Evolutionary conservation across 2,329 filamentous ascomycete genomes (phyloP).

Genomic region (Exophiala dermatitidis): DNA sequence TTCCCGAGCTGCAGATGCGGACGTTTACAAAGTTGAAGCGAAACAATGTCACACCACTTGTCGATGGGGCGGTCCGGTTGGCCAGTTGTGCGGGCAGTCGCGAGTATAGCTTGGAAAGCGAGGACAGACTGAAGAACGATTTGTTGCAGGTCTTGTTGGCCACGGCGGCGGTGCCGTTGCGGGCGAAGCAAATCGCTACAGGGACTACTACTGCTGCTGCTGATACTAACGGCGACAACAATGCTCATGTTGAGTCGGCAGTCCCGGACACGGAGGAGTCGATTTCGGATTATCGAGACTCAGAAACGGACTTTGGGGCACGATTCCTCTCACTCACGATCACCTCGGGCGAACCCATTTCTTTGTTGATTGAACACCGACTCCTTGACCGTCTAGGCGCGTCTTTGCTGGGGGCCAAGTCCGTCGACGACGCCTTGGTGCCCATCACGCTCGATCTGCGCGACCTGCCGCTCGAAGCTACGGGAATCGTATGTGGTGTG

Average conservation of each 20-base stretch:
- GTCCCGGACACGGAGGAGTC: too few species aligned
- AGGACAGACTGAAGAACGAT: slow-evolving; percentile 22
- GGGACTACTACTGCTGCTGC: not conserved
- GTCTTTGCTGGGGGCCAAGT: slow-evolving; percentile 63
- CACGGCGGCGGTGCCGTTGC: slow-evolving; percentile 3
- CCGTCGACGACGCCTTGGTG: slow-evolving; percentile 54
- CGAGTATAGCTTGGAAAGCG: slow-evolving; percentile 21
- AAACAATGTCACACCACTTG: slow-evolving; percentile 64
- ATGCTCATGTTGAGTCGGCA: too few species aligned
- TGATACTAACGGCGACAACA: not conserved
- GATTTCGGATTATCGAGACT: not conserved
- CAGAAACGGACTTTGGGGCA: slow-evolving; percentile 27
- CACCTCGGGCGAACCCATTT: slow-evolving; percentile 40
- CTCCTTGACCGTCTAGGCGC: slow-evolving; percentile 36
- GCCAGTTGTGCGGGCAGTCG: slow-evolving; percentile 70
- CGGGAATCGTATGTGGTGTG: slow-evolving; percentile 90
- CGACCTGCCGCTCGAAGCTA: slow-evolving; percentile 74
- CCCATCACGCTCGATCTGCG: slow-evolving; percentile 84
- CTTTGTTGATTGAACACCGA: slow-evolving; percentile 40
- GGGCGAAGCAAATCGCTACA: too few species aligned
- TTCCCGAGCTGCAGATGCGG: slow-evolving; percentile 70
- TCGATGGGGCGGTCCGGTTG: slow-evolving; percentile 62
- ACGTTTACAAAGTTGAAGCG: slow-evolving; percentile 80
- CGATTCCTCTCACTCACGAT: slow-evolving; percentile 45
- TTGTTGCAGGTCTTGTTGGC: slow-evolving; percentile 25